Evolutionary conservation across 2,329 filamentous ascomycete species (phyloP).

Genomic region (Pseudocercospora musae): DNA sequence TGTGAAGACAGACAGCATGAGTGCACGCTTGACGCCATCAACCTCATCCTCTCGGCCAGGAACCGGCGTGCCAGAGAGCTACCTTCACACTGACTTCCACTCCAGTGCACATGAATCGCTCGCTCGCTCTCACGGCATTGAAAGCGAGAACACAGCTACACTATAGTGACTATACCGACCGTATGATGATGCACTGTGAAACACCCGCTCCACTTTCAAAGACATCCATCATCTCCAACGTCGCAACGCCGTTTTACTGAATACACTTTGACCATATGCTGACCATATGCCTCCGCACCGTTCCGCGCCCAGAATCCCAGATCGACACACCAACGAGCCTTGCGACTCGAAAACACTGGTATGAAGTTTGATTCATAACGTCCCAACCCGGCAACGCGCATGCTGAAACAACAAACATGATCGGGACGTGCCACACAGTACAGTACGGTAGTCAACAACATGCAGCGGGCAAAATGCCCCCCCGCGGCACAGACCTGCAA

Average conservation of each 20-base stretch:
- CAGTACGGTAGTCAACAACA: background rate
- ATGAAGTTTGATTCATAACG: background rate
- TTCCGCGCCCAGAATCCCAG: conserved; percentile 15
- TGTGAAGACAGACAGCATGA: background rate
- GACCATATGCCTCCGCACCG: too few relatives aligned
- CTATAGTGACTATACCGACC: too few relatives aligned
- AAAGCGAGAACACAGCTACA: background rate
- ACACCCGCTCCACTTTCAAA: conserved; percentile 1
- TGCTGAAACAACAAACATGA: background rate
- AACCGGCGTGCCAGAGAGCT: too few relatives aligned
- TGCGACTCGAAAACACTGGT: conserved; percentile 5
- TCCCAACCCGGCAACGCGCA: background rate
- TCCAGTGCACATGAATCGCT: background rate
- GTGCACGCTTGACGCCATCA: background rate
- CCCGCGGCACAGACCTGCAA: background rate
- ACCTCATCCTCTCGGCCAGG: too few relatives aligned
- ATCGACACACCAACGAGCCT: conserved; percentile 13
- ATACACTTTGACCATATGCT: too few relatives aligned
- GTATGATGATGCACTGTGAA: conserved; percentile 8
- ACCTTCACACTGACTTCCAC: too few relatives aligned
- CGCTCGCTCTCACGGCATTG: background rate
- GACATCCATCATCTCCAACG: background rate
- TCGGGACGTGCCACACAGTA: too few relatives aligned
- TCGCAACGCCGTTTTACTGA: background rate
- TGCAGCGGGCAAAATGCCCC: background rate